Percentiles rank a stretch among this genome's conserved stretches.
Evolutionary conservation across 1,139 yeast genomes (phyloP).

Genomic region (Magnusiomyces tetraspermus): DNA sequence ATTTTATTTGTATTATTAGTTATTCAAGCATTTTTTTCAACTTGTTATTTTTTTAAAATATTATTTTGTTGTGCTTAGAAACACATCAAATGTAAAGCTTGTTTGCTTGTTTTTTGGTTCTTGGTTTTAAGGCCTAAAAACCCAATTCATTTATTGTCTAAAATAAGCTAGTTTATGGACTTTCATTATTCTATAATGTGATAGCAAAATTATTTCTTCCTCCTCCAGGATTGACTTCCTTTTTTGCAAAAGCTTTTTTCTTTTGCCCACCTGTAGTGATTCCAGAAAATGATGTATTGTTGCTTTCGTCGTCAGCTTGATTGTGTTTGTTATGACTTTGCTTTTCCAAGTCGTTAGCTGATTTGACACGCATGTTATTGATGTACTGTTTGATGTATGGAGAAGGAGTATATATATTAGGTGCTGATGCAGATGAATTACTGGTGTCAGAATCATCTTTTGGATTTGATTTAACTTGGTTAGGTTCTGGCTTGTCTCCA

Average conservation of each 20-base stretch:
- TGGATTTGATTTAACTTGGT: no score
- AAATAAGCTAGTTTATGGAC: no score
- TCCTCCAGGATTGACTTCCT: conserved; percentile 23
- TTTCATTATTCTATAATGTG: not conserved
- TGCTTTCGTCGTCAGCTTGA: not conserved
- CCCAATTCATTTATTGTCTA: no score
- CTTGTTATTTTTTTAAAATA: no score
- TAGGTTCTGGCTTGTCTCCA: conserved; percentile 1
- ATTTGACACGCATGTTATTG: not conserved
- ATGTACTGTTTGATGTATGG: not conserved
- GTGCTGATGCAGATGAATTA: not conserved
- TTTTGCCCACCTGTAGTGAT: not conserved
- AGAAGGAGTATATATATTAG: not conserved
- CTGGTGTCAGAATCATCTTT: not conserved
- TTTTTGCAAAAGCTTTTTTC: conserved; percentile 18
- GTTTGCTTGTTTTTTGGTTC: no score
- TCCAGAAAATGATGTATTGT: no score
- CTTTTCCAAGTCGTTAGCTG: not conserved
- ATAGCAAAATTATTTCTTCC: conserved; percentile 25
- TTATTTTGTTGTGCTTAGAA: no score
- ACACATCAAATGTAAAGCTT: no score
- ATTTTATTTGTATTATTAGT: no score
- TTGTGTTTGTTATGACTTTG: not conserved
- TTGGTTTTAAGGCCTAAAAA: no score
- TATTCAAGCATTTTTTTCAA: no score